A percentile compares a stretch with the other conserved stretches of the same genome.
phyloP scores from a whole-genome alignment of 371 early-diverging fungal species.

The Apophysomyces elegans region DNA sequence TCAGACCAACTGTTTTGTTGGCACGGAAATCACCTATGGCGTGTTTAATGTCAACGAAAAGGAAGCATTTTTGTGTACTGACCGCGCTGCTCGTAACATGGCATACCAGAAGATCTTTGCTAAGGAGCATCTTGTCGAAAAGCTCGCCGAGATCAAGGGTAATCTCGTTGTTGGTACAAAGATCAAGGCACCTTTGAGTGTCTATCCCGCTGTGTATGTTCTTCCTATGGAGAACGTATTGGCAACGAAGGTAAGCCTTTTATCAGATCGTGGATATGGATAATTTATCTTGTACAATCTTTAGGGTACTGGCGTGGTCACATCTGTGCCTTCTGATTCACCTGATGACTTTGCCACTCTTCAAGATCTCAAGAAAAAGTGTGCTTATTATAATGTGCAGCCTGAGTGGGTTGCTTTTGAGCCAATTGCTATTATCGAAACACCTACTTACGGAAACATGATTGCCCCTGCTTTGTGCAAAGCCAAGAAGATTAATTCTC shows the following conservation, averaged over 20 bases:
- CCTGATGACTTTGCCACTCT: slow-evolving; percentile 96
- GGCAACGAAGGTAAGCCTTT: slow-evolving; percentile 69
- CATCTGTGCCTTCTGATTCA: slow-evolving; percentile 98
- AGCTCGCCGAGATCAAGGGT: slow-evolving; percentile 84
- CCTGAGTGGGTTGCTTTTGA: slow-evolving; percentile 89
- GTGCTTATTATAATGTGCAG: slow-evolving; percentile 89
- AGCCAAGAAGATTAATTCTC: slow-evolving; percentile 92
- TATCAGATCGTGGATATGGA: not conserved
- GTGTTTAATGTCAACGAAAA: slow-evolving; percentile 76
- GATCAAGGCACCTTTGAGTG: slow-evolving; percentile 87
- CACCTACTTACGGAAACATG: slow-evolving; percentile 86
- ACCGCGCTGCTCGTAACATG: slow-evolving; percentile 97
- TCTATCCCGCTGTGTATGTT: slow-evolving; percentile 83
- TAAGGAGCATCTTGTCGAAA: slow-evolving; percentile 65
- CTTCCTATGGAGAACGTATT: slow-evolving; percentile 97
- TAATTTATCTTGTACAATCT: not conserved
- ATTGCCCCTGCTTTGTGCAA: slow-evolving; percentile 85
- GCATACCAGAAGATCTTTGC: slow-evolving; percentile 87
- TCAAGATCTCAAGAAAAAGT: slow-evolving; percentile 91
- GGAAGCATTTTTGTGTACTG: slow-evolving; percentile 89
- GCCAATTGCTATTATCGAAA: slow-evolving; percentile 86
- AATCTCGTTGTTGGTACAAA: slow-evolving; percentile 86
- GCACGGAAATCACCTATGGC: slow-evolving; percentile 90
- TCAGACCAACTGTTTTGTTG: slow-evolving; percentile 98
- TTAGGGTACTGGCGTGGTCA: slow-evolving; percentile 97